Base-by-base conservation (phyloP, 306 rosid genomes). In the Vachellia collinsii region DNA sequence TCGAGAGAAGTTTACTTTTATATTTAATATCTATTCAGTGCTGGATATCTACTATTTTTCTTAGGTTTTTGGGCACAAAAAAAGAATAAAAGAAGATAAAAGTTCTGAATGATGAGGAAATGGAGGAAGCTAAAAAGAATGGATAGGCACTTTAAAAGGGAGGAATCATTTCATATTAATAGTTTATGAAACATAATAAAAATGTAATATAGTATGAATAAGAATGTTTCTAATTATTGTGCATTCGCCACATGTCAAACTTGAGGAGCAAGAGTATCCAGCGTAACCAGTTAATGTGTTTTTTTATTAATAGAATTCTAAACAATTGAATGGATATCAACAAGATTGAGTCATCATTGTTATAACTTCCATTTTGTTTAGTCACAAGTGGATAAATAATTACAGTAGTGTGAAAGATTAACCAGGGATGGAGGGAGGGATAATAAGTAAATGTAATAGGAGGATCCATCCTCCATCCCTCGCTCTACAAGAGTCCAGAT, bases 401-500 rank as follows among this genome's bases (percentile, higher is more conserved):
- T 38, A 44, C 11, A 62, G 11, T 29, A 42, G 62, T 72, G 29
- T 44, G 58, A 68, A 8, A 17, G 11, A 20, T 51, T 58, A 16
- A 53, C 36, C 59, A 51, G 37, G 72, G 11, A 61, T 12, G 39
- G 39, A 61, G 8, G 67, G 67, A 6, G 41, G 79, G 48, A 16
- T 14, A 61, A 14, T 66, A 44, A 34, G 79, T 5, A 37, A 37
- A 65, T 69, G 50, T 2, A 65, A 46, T 14, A 47, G 64, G 17
- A 36, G 50, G 50, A 77, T 44, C 62, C 70, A 66, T 39, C 69
- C 23, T 47, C 43, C 59, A 51, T 36, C 77, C 29, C 42, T 16
- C 36, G 61, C 61, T 43, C 29, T 62, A 43, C 13, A 42, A 29
- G 20, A 34, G 41, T 76, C 17, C 61, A 43, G 4, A 44, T 62